phyloP scores from a whole-genome alignment of 2,329 filamentous ascomycete genomes.

The Verticillium longisporum region DNA sequence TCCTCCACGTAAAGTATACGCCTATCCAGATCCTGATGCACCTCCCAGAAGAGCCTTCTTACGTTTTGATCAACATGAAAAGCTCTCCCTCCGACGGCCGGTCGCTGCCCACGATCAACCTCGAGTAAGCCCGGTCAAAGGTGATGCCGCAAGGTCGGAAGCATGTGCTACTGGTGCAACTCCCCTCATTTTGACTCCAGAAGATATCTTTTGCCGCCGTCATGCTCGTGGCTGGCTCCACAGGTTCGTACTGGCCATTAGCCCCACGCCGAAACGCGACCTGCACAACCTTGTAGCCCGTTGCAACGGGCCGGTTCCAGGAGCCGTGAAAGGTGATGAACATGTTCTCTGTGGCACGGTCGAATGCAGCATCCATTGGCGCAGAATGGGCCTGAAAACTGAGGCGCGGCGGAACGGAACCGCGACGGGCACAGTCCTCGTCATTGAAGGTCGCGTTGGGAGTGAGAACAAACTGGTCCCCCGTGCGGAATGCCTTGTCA shows the following conservation, averaged over 20 bases:
- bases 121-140: slow-evolving; percentile 14
- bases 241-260: slow-evolving; percentile 21
- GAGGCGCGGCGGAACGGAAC: slow-evolving; percentile 33
- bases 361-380: slow-evolving; percentile 55
- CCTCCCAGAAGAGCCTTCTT: background rate
- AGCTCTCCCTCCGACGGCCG: slow-evolving; percentile 15
- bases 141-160: slow-evolving; percentile 16
- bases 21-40: slow-evolving; percentile 10
- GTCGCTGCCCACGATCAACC: slow-evolving; percentile 17
- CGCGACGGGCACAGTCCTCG: slow-evolving; percentile 23
- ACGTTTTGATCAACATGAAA: slow-evolving; percentile 9
- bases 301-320: slow-evolving; percentile 36
- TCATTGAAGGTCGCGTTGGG: slow-evolving; percentile 28
- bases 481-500: slow-evolving; percentile 21
- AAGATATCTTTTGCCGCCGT: slow-evolving; percentile 23
- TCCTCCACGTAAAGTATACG: slow-evolving; percentile 16
- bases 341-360: slow-evolving; percentile 38
- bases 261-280: slow-evolving; percentile 22
- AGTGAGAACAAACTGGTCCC: slow-evolving; percentile 28
- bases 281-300: slow-evolving; percentile 30
- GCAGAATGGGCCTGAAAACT: slow-evolving; percentile 54
- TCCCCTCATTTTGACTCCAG: slow-evolving; percentile 22
- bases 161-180: slow-evolving; percentile 18
- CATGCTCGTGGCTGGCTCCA: slow-evolving; percentile 19
- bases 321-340: slow-evolving; percentile 57